Conservation (phyloP, 169 alveolate species). For the Plasmodium gonderi region DNA sequence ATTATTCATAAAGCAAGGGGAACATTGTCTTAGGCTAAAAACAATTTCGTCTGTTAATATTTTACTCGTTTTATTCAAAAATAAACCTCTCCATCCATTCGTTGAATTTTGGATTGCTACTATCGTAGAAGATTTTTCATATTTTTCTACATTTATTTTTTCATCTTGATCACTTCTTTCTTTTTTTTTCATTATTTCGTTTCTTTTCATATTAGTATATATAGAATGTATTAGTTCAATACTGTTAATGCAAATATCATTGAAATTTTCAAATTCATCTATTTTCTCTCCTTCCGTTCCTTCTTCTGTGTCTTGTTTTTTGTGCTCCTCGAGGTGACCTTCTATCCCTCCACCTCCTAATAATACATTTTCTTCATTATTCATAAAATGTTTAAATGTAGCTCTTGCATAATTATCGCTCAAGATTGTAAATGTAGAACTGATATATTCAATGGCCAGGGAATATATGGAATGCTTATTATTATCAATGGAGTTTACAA, state of each 20-base stretch:
- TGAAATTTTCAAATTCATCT: slow-evolving; percentile 14
- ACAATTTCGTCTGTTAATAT: slow-evolving; percentile 75
- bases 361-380: slow-evolving; percentile 27
- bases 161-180: slow-evolving; percentile 9
- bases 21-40: slow-evolving; percentile 70
- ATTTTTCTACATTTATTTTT: background rate
- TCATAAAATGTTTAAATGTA: slow-evolving; percentile 66
- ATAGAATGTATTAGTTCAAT: slow-evolving; percentile 58
- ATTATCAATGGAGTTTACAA: slow-evolving; percentile 41
- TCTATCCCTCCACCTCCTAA: background rate
- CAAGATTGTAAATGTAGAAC: slow-evolving; percentile 29
- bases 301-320: background rate
- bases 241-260: slow-evolving; percentile 44
- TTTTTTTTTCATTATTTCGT: slow-evolving; percentile 15
- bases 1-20: slow-evolving; percentile 63
- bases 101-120: slow-evolving; percentile 43
- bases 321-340: background rate
- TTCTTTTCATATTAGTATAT: slow-evolving; percentile 58
- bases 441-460: slow-evolving; percentile 47
- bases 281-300: background rate
- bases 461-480: slow-evolving; percentile 49
- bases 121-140: slow-evolving; percentile 55
- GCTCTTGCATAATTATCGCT: slow-evolving; percentile 32
- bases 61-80: slow-evolving; percentile 67
- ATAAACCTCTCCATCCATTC: slow-evolving; percentile 70